Conservation (phyloP, 2,329 filamentous ascomycete genomes). For the Phialophora chinensis region DNA sequence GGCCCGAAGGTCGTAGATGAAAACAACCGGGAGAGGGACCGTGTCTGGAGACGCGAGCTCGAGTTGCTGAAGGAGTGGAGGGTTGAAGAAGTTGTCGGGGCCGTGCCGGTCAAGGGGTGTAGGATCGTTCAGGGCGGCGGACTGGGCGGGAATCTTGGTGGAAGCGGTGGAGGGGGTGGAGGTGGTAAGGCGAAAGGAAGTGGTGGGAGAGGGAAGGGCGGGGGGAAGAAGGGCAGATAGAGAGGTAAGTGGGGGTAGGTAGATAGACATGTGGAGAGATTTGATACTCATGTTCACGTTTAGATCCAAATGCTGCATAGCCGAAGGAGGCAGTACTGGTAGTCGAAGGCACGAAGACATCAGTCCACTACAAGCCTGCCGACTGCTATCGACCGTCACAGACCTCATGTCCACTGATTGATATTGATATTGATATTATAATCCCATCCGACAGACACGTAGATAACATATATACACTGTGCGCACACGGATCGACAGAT, state of each 20-base stretch:
- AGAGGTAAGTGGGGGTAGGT: too few relatives aligned
- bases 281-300: neutral
- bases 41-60: conserved; percentile 64
- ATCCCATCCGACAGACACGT: too few relatives aligned
- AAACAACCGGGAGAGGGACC: conserved; percentile 53
- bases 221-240: conserved; percentile 12
- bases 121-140: conserved; percentile 76
- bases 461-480: too few relatives aligned
- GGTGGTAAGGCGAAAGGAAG: conserved; percentile 18
- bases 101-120: conserved; percentile 79
- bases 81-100: conserved; percentile 79
- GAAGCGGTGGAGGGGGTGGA: conserved; percentile 23
- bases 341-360: neutral
- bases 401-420: neutral
- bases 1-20: conserved; percentile 61
- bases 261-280: neutral
- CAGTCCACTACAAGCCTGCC: neutral
- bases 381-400: neutral
- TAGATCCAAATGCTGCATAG: neutral
- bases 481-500: too few relatives aligned
- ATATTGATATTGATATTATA: too few relatives aligned
- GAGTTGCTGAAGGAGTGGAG: conserved; percentile 82
- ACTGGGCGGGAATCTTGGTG: conserved; percentile 35
- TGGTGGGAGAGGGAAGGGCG: neutral
- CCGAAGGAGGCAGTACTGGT: neutral